These are phyloP conservation scores for Bombardia bombarda DNA, from an alignment of 495 filamentous ascomycete genomes.

Conservation along the genomic window DNA sequence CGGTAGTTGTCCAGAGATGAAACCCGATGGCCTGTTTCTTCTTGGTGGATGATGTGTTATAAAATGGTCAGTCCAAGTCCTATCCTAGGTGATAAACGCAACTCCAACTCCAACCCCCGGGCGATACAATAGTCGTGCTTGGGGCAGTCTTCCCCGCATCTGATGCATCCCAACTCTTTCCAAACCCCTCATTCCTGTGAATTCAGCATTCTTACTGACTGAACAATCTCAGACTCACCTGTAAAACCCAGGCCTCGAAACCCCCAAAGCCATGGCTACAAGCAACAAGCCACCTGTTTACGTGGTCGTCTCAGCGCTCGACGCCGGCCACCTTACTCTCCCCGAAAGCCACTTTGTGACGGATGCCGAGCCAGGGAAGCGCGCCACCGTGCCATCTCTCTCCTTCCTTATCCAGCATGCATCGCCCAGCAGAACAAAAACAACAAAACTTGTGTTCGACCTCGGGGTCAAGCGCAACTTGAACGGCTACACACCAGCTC, in stretches of 20 bases:
- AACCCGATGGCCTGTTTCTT: too few relatives aligned
- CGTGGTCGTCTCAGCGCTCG: conserved; percentile 21
- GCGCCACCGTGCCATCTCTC: conserved; percentile 27
- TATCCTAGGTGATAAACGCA: too few relatives aligned
- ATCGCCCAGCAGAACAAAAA: conserved; percentile 4
- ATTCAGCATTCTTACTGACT: not conserved
- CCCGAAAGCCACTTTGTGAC: conserved; percentile 29
- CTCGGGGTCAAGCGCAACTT: conserved; percentile 37
- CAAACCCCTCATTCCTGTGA: too few relatives aligned
- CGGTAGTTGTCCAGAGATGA: too few relatives aligned
- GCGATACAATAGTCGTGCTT: too few relatives aligned
- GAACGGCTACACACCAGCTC: conserved; percentile 26
- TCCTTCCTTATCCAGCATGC: conserved; percentile 30
- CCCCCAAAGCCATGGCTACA: not conserved
- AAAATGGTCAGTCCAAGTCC: too few relatives aligned
- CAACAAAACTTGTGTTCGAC: conserved; percentile 40
- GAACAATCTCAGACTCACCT: not conserved
- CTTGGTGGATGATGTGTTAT: too few relatives aligned
- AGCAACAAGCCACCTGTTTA: conserved; percentile 2
- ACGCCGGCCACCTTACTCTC: conserved; percentile 25
- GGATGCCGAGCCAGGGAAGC: conserved; percentile 20
- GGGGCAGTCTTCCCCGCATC: not conserved
- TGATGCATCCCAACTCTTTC: too few relatives aligned
- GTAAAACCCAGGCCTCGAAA: not conserved
- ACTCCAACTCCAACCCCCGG: too few relatives aligned